phyloP scores from a whole-genome alignment of 108 stramenopile genomes.

The Nitzschia sp. region DNA sequence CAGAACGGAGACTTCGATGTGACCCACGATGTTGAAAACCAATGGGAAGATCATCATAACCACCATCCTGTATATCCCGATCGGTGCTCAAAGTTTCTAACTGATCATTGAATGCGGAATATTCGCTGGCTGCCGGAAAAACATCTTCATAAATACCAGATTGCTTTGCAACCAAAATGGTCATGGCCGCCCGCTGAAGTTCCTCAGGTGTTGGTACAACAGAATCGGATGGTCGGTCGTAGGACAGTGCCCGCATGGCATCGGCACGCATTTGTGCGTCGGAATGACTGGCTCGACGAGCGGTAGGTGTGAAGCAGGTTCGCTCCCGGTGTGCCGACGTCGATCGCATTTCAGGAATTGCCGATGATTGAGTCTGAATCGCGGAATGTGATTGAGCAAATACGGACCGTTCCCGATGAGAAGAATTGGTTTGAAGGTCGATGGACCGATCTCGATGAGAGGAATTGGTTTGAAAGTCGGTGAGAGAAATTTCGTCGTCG shows the following conservation, averaged over 20 bases:
- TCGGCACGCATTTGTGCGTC: neutral
- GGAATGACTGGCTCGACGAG: neutral
- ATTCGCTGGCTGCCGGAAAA: neutral
- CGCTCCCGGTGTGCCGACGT: neutral
- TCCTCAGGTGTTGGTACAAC: slow-evolving; percentile 23
- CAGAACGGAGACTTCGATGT: neutral
- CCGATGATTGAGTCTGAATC: no score
- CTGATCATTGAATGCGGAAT: neutral
- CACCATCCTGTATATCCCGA: neutral
- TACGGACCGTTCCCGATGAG: no score
- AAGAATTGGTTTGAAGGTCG: no score
- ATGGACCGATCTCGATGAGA: no score
- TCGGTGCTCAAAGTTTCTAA: neutral
- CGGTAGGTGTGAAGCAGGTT: neutral
- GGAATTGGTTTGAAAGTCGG: no score
- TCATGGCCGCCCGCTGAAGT: slow-evolving; percentile 25
- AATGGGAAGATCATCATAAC: neutral
- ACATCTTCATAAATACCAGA: slow-evolving; percentile 12
- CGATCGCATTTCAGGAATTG: neutral
- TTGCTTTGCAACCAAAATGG: slow-evolving; percentile 31
- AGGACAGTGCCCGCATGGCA: neutral
- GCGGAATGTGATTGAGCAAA: no score
- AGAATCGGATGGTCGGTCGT: neutral
- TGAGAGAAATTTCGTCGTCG: no score
- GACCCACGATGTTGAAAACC: neutral